Evolutionary conservation across 2,329 filamentous ascomycete species (phyloP), one percentile per base, ranked within the genome.

Genomic region (Ophiostoma sp.): DNA sequence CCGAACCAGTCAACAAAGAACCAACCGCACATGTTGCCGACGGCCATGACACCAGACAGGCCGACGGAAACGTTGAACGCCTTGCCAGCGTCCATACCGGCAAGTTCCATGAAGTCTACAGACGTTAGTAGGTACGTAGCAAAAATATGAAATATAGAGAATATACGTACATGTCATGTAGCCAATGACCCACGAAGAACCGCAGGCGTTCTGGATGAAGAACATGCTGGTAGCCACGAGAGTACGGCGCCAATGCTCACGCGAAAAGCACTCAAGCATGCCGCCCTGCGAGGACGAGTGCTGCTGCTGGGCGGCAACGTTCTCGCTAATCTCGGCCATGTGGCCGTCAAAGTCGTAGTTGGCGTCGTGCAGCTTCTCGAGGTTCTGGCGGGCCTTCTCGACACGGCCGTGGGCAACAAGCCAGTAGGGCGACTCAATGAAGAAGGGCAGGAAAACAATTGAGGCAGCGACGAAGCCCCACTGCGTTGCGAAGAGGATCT

Each of bases 21-120:
- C 80, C 80, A 81, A 33, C 78, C 77, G 25, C 75, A 76, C 74
- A 80, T 79, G 73, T 81, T 81, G 2, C 79, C 80, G 39, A 79
- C 73, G 0, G 79, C 75, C 76, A 78, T 79, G 6, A 79, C 69
- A 33, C 78, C 79, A 11, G 77, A 78, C 8, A 80, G 75, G 7
- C 76, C 78, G 33, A 70, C 68, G 19, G 68, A 57, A 9, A 42
- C 33, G 19, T 70, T 57, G 22, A 70, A 70, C 0, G 25, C 80
- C 78, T 72, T 72, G 25, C 73, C 59, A 2, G 74, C 71, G 9
- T 71, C 75, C 64, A 80, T 76, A 42, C 79, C 80, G 22, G 76
- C 78, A 2, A 80, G 78, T 59, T 79, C 76, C 63, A 81, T 76
- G 28, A 70, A 70, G 50, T 70, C 59, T 63, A 17, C 19, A n/a